Evolutionary conservation across 1,284 basidiomycete genomes (phyloP).

Genomic region (Ganoderma meredithae): DNA sequence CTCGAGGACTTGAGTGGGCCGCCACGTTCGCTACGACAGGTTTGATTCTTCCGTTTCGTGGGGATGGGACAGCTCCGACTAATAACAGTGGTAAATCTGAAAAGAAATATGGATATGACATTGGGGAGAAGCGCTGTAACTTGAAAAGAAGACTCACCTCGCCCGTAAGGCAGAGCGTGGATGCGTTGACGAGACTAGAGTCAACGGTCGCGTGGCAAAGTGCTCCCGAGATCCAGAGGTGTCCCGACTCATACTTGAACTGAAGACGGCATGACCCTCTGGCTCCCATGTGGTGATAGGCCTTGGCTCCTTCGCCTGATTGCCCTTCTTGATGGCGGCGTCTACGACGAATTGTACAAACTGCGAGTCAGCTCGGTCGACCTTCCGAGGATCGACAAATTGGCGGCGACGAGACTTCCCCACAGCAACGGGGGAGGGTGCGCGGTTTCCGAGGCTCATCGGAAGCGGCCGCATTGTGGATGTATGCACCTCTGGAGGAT

Average conservation of each 20-base stretch:
- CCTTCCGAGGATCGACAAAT: conserved; percentile 30
- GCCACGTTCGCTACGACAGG: too few species aligned
- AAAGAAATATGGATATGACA: not conserved
- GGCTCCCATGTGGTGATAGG: conserved; percentile 26
- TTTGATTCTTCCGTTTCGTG: not conserved
- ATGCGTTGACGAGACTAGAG: not conserved
- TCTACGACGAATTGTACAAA: not conserved
- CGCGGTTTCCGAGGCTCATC: conserved; percentile 25
- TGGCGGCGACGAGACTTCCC: conserved; percentile 23
- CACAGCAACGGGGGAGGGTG: conserved; percentile 16
- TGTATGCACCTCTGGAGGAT: conserved; percentile 16
- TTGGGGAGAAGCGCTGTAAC: not conserved
- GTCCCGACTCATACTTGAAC: too few species aligned
- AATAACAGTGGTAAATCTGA: not conserved
- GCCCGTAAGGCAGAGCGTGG: conserved; percentile 2
- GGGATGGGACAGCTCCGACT: not conserved
- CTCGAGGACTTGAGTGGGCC: not conserved
- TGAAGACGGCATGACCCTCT: not conserved
- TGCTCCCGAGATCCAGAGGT: not conserved
- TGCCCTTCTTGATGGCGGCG: accelerated
- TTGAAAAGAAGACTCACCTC: not conserved
- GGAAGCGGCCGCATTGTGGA: conserved; percentile 31
- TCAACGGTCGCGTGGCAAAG: not conserved
- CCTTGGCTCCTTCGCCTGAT: not conserved
- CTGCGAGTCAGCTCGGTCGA: conserved; percentile 14